Evolutionary conservation across 768 basidiomycete genomes (phyloP).

Genomic region (Trametes villosa): DNA sequence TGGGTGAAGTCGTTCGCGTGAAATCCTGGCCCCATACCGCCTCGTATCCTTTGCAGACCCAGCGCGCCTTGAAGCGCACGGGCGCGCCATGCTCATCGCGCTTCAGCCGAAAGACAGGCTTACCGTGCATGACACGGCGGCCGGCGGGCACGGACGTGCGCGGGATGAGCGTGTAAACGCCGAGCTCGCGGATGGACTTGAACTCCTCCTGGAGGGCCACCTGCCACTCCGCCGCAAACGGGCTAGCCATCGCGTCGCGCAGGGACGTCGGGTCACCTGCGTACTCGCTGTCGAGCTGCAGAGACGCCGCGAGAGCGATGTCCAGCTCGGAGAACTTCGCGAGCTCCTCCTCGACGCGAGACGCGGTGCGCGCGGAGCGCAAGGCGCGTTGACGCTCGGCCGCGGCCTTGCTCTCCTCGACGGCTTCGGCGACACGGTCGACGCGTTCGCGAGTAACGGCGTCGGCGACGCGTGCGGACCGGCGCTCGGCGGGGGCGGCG

Average conservation of each 20-base stretch:
- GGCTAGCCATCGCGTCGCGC: constrained; percentile 27
- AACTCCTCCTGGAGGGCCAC: constrained; percentile 32
- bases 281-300: constrained; percentile 24
- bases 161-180: constrained; percentile 29
- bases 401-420: constrained; percentile 10
- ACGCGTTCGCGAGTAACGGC: neutral
- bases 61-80: too few relatives aligned
- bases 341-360: neutral
- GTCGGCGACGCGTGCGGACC: constrained; percentile 10
- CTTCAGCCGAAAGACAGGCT: too few relatives aligned
- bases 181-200: constrained; percentile 13
- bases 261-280: constrained; percentile 26
- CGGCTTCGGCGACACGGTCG: neutral
- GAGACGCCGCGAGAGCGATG: constrained; percentile 21
- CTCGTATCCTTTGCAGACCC: too few relatives aligned
- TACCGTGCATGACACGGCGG: constrained; percentile 1
- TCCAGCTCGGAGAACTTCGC: neutral
- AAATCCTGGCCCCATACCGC: constrained; percentile 49
- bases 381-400: constrained; percentile 17
- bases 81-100: too few relatives aligned
- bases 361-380: neutral
- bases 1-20: constrained; percentile 45
- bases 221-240: constrained; percentile 26
- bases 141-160: constrained; percentile 24
- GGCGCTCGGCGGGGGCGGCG: constrained; percentile 9